Base-by-base conservation (phyloP, 371 early-diverging fungal species). In the Mucor plumbeus region DNA sequence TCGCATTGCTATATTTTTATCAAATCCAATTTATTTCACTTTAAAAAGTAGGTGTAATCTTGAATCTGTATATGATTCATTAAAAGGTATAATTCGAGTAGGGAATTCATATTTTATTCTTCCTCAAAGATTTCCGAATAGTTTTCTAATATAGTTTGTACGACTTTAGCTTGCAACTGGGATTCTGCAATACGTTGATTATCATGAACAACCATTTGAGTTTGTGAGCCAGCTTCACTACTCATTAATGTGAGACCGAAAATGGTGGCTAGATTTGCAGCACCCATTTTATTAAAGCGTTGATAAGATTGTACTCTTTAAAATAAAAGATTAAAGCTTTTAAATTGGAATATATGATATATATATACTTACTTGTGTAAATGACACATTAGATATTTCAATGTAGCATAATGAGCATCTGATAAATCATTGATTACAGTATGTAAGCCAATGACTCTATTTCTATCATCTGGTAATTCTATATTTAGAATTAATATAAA, bases 181-280 rank as follows among this genome's bases (percentile, higher is more conserved):
- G 88, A 87, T 60, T 87, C 88, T 26, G 82, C 86, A 36, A 84
- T 76, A 14, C 82, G 66, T 38, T 82, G 79, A 39, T 61, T 65
- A 50, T 72, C 72, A 50, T 67, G 67, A 17, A 61, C 36, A 17
- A 31, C 17, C 53, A 53, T 57, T 62, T 74, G 67, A 19, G 57
- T 36, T 50, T 76, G 79, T 11, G 71, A 63, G 8, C 73, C 72
- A 11, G 69, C 38, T 36, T 77, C 77, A 26, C 76, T 74, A 34
- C 83, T 89, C 75, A 95, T 84, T 31, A 97, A 76, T 6, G 95
- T 95, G 11, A 97, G 92, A 1, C 96, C 97, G 82, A 93, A 93
- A 17, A 93, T 90, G 47, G 96, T 92, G 31, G 93, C 86, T 55
- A 97, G 71, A 72, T 96, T 96, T 17, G 85, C 81, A 11, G 86